Percentiles rank a stretch among this genome's conserved stretches.
Conservation (phyloP, 208 protist species). For the Leishmania tarentolae region DNA sequence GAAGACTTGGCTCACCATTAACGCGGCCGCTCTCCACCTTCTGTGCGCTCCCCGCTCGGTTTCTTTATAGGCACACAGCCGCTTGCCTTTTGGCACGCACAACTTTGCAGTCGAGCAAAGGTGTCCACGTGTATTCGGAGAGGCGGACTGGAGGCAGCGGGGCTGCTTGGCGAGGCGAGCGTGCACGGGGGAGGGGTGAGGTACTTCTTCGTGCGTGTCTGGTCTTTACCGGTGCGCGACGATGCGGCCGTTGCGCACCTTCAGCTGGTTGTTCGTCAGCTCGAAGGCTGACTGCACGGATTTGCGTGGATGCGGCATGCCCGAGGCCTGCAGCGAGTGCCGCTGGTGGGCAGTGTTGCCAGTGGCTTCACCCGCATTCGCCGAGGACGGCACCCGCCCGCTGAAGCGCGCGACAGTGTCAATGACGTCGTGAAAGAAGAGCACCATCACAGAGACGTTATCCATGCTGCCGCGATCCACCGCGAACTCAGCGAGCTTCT, state of each 20-base stretch:
- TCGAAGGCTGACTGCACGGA: conserved; percentile 18
- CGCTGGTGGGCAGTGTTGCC: not conserved
- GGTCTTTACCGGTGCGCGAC: conserved; percentile 15
- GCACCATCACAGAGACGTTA: conserved; percentile 76
- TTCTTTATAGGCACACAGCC: not conserved
- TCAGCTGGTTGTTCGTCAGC: conserved; percentile 28
- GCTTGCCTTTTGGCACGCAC: not conserved
- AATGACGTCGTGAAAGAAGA: conserved; percentile 85
- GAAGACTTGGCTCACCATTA: not conserved
- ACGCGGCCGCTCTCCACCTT: not conserved
- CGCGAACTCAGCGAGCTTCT: conserved; percentile 83
- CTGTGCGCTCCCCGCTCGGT: not conserved
- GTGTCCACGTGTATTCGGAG: not conserved
- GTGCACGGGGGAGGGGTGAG: not conserved
- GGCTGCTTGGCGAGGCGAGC: not conserved
- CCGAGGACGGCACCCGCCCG: conserved; percentile 2
- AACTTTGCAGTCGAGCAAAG: not conserved
- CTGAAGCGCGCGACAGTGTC: conserved; percentile 63
- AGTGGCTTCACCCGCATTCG: not conserved
- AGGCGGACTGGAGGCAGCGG: too few species aligned
- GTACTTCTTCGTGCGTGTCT: not conserved
- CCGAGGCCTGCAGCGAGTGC: not conserved
- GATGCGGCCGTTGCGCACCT: conserved; percentile 32
- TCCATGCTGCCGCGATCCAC: conserved; percentile 82
- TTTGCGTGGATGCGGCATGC: conserved; percentile 10